phyloP scores from a whole-genome alignment of 495 filamentous ascomycete genomes.

The Penicillium canariense region DNA sequence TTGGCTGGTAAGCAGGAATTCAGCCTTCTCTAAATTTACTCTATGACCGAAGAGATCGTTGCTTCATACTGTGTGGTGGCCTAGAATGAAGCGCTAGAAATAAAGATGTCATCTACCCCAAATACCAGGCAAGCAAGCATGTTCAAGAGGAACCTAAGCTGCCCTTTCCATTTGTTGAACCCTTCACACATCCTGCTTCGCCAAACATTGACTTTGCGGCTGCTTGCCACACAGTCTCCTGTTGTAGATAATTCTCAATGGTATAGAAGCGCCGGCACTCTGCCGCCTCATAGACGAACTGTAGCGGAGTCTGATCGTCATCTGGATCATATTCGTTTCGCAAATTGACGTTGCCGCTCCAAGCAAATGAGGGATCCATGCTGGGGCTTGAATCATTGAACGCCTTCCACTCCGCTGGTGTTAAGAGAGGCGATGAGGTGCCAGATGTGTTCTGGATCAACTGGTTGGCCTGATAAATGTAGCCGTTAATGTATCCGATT shows the following conservation, averaged over 20 bases:
- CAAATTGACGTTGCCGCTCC: constrained; percentile 29
- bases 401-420: constrained; percentile 31
- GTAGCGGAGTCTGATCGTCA: constrained; percentile 30
- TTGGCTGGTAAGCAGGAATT: not conserved
- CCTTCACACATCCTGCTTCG: constrained; percentile 23
- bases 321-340: constrained; percentile 32
- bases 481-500: constrained; percentile 30
- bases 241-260: constrained; percentile 24
- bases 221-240: constrained; percentile 29
- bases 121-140: not conserved
- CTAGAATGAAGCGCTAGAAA: no score
- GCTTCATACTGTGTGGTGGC: no score
- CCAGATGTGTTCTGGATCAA: constrained; percentile 15
- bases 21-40: not conserved
- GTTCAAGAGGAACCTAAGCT: constrained; percentile 20
- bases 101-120: no score
- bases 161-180: constrained; percentile 27
- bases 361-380: constrained; percentile 13
- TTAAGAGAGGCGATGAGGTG: constrained; percentile 29
- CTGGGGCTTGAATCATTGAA: constrained; percentile 29
- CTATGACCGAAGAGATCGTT: no score
- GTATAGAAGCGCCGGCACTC: constrained; percentile 42
- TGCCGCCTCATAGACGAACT: constrained; percentile 39
- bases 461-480: constrained; percentile 28
- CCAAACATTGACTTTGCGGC: constrained; percentile 32